Evolutionary conservation across 2,329 filamentous ascomycete species (phyloP), one percentile per base, ranked within the genome.

Genomic region (Corinectria fuckeliana): DNA sequence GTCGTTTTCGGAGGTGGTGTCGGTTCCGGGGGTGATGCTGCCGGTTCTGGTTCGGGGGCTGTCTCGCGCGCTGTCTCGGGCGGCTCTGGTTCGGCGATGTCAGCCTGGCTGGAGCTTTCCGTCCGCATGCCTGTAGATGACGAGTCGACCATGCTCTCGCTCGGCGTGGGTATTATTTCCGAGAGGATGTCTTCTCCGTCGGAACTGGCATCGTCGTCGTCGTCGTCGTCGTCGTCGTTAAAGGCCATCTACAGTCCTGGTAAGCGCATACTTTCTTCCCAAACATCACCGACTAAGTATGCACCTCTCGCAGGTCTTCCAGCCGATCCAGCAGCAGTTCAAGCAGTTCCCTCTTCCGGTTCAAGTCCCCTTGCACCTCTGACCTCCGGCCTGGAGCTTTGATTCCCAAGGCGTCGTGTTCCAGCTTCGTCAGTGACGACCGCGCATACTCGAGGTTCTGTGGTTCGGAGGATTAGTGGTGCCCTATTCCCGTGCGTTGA

Each of bases 371-470:
- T 73, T 92, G 89, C 16, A 83, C 72, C 58, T 88, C 84, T 62
- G 86, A 80, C 66, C 86, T 85, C 58, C 84, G 85, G 5, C 81
- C 74, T 56, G 83, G 82, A 28, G 83, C 77, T 71, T 88, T 88
- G 62, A 88, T 77, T n/a, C 76, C 78, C 13, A 85, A 75, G 5
- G 86, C 82, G 66, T 90, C 86, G 68, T 91, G 89, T 72, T 93
- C 91, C 39, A 92, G 82, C 59, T 83, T 87, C 18, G 89, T 83
- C 56, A 93, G 85, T 26, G 91, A 82, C 0, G 82, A 83, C 38
- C 88, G 86, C 18, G 91, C 91, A 72, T 91, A 86, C 65, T 90
- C 85, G 61, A 94, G 80, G 69, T 92, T 93, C 86, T 91, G 62
- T 14, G 13, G 13, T n/a, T n/a, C 2, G n/a, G 4, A 11, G 4